phyloP scores from a whole-genome alignment of 768 basidiomycete genomes.

The Mycena floridula region DNA sequence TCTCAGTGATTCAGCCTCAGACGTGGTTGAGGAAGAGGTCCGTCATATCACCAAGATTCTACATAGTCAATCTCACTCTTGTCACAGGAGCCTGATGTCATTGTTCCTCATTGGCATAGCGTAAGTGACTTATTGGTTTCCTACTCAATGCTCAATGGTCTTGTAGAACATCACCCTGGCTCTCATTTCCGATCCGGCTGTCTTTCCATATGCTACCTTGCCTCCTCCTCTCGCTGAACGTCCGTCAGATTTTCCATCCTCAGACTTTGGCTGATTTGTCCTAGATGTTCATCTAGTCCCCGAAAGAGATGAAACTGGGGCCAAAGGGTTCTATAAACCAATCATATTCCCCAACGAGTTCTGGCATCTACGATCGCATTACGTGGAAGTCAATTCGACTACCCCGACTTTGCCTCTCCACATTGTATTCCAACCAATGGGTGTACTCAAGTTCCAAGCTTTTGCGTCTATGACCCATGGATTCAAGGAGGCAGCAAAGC shows the following conservation, averaged over 20 bases:
- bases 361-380: conserved; percentile 83
- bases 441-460: conserved; percentile 82
- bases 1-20: conserved; percentile 37
- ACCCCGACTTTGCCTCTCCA: conserved; percentile 73
- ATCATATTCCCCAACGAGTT: conserved; percentile 93
- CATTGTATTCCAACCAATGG: conserved; percentile 80
- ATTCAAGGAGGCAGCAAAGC: conserved; percentile 81
- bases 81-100: conserved; percentile 40
- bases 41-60: conserved; percentile 7
- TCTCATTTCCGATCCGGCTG: conserved; percentile 65
- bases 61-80: not conserved
- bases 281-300: conserved; percentile 62
- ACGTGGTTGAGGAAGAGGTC: conserved; percentile 48
- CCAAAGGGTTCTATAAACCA: conserved; percentile 74
- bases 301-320: conserved; percentile 58
- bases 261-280: conserved; percentile 5
- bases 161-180: conserved; percentile 84
- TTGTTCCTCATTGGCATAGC: conserved; percentile 81
- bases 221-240: conserved; percentile 58
- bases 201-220: conserved; percentile 46
- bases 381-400: conserved; percentile 80
- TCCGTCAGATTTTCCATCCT: conserved; percentile 32
- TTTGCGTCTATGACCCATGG: conserved; percentile 81
- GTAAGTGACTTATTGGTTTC: conserved; percentile 29
- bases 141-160: conserved; percentile 1